These are phyloP conservation scores for Schizochytrium sp. DNA, from an alignment of 108 stramenopile species.

Conservation along the genomic window DNA sequence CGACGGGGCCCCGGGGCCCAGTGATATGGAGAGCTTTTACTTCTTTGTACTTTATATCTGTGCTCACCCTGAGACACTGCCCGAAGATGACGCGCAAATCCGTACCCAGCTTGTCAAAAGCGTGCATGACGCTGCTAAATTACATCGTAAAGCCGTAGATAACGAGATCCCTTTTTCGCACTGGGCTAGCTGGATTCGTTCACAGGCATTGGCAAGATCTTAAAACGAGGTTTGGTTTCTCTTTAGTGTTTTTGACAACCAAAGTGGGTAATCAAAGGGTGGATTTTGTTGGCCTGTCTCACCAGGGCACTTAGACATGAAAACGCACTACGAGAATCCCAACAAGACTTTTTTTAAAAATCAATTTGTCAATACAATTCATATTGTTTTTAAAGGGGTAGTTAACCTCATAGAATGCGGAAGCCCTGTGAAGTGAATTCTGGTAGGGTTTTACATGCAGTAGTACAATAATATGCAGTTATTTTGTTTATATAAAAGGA, in stretches of 20 bases:
- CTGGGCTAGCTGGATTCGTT: slow-evolving; percentile 54
- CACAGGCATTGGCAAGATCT: neutral
- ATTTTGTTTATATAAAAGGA: neutral
- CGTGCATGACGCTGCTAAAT: neutral
- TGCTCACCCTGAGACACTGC: neutral
- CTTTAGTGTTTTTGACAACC: neutral
- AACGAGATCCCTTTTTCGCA: slow-evolving; percentile 54
- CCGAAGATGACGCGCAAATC: neutral
- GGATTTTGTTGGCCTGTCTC: neutral
- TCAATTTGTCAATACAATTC: no score
- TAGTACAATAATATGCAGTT: neutral
- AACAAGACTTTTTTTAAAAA: no score
- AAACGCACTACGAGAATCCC: no score
- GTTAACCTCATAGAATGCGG: no score
- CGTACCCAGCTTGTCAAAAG: neutral
- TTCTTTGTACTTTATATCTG: slow-evolving; percentile 53
- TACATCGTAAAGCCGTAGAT: slow-evolving; percentile 16
- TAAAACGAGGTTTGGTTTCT: neutral
- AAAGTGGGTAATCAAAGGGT: neutral
- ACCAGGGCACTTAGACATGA: no score
- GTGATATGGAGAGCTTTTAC: slow-evolving; percentile 25
- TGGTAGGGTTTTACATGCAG: neutral
- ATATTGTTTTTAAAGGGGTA: no score
- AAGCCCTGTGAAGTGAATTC: neutral
- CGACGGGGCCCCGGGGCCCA: neutral